Evolutionary conservation across 1,139 yeast species (phyloP).

Genomic region (Fermentozyma sake): DNA sequence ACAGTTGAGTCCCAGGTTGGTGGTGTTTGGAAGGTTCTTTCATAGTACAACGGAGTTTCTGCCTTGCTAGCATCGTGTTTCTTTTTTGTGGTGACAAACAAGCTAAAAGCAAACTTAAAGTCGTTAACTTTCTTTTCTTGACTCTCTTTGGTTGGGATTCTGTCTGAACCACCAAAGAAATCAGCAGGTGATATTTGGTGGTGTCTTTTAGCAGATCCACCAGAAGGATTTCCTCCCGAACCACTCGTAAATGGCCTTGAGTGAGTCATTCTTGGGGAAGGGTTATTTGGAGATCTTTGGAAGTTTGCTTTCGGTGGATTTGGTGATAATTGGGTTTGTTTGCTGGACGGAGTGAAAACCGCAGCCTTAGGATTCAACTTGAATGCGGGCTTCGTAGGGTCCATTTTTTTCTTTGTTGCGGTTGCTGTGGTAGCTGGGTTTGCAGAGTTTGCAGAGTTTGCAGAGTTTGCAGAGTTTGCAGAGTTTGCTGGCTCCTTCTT

Average conservation of each 20-base stretch:
- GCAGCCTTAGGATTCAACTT: slow-evolving; percentile 71
- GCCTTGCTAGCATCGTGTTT: slow-evolving; percentile 29
- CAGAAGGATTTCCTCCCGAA: slow-evolving; percentile 13
- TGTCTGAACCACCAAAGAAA: slow-evolving; percentile 45
- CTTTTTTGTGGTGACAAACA: slow-evolving; percentile 43
- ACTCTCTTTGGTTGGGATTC: slow-evolving; percentile 43
- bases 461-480: slow-evolving; percentile 7
- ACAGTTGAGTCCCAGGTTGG: slow-evolving; percentile 74
- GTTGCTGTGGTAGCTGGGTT: slow-evolving; percentile 4
- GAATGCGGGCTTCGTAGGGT: slow-evolving; percentile 55
- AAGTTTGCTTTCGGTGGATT: slow-evolving; percentile 25
- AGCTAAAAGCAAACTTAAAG: slow-evolving; percentile 51
- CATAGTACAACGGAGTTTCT: slow-evolving; percentile 29
- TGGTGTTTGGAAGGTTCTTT: slow-evolving; percentile 66
- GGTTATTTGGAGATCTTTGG: slow-evolving; percentile 25
- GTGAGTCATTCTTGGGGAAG: slow-evolving; percentile 32
- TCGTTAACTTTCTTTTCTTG: slow-evolving; percentile 32
- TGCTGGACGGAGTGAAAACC: slow-evolving; percentile 57
- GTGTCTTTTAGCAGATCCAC: slow-evolving; percentile 27
- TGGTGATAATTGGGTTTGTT: slow-evolving; percentile 26
- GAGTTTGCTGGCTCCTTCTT: slow-evolving; percentile 11
- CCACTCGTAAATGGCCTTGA: slow-evolving; percentile 25
- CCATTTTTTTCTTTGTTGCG: slow-evolving; percentile 41
- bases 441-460: too few species aligned
- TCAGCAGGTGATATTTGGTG: slow-evolving; percentile 42